Evolutionary conservation across 352 stramenopile species (phyloP), one percentile per base, ranked within the genome.

Genomic region (Aphanomyces cochlioides): DNA sequence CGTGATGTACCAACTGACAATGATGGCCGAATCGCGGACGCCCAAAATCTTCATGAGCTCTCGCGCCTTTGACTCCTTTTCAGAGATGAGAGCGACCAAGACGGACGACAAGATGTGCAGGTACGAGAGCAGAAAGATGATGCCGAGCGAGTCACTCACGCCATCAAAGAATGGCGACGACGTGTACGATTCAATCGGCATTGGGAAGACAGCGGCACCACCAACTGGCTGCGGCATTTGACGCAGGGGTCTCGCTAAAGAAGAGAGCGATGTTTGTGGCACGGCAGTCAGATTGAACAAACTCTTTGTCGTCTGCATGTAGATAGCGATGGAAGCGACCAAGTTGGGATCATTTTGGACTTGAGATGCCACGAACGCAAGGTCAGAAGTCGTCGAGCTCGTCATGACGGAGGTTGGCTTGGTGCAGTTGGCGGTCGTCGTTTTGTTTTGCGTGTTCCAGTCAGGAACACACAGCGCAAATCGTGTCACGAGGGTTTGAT

Each of bases 71-170:
- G 75, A 21, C n/a, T 96, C 89, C 40, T 93, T 93, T 73, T 96
- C 89, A 7, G 72, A 71, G 1, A 96, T 88, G 41, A 96, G 68
- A 47, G 74, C 79, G 17, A 85, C 76, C 19, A 95, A 73, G 39
- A 92, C 82, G 41, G 81, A 75, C 34, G 82, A 88, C 28, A 91
- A 74, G 13, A 83, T 80, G 58, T 83, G 83, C 17, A 95, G 36
- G 69, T 90, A 95, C 15, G 83, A 78, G n/a, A 96, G 67, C 56
- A 93, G 76, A 74, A 91, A 93, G 63, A 93, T 82, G 28, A 95
- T 76, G 0, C 75, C 70, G 58, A 87, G 84, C 0, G 85, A 53
- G 54, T 76, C 80, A 66, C 74, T 78, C 28, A 93, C 75, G 37
- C 75, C 61, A 36, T 87, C 78, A 73, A 90, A 95, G 67, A 95